These are phyloP conservation scores for Paradendryphiella salina DNA, from an alignment of 2,329 filamentous ascomycete species.

Conservation along the genomic window DNA sequence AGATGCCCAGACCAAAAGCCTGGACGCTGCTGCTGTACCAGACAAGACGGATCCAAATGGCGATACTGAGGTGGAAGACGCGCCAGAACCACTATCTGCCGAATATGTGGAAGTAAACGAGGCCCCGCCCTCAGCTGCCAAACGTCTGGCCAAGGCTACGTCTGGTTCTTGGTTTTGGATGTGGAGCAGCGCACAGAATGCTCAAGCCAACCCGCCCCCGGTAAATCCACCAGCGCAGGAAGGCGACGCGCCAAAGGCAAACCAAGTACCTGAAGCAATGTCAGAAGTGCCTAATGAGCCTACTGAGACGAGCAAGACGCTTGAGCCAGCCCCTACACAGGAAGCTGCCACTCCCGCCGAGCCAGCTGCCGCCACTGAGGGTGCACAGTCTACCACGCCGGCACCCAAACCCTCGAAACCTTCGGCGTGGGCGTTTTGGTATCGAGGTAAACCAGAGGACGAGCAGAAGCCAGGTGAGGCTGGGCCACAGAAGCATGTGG, in stretches of 20 bases:
- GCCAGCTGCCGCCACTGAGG: constrained; percentile 14
- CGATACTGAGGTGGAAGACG: constrained; percentile 30
- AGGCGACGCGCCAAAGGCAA: constrained; percentile 10
- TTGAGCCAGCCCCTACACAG: constrained; percentile 6
- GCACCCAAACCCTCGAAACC: constrained; percentile 49
- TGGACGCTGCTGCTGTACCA: constrained; percentile 15
- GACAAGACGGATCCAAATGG: constrained; percentile 7
- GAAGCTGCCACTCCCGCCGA: constrained; percentile 7
- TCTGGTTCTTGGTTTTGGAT: constrained; percentile 54
- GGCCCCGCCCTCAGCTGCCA: constrained; percentile 10
- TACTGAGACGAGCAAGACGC: background rate
- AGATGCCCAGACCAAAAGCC: constrained; percentile 32
- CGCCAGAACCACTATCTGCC: constrained; percentile 2
- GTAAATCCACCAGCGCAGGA: constrained; percentile 16
- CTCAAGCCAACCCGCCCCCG: constrained; percentile 32
- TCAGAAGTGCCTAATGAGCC: background rate
- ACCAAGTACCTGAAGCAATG: constrained; percentile 12
- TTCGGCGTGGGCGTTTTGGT: constrained; percentile 84
- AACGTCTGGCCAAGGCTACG: constrained; percentile 21
- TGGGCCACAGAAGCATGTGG: constrained; percentile 61
- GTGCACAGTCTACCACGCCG: constrained; percentile 7
- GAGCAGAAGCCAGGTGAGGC: constrained; percentile 58
- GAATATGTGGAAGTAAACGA: constrained; percentile 25
- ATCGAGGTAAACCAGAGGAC: constrained; percentile 58
- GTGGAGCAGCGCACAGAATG: constrained; percentile 55